These are phyloP conservation scores for Dioszegia crocea DNA, from an alignment of 768 basidiomycete species.

Conservation along the genomic window DNA sequence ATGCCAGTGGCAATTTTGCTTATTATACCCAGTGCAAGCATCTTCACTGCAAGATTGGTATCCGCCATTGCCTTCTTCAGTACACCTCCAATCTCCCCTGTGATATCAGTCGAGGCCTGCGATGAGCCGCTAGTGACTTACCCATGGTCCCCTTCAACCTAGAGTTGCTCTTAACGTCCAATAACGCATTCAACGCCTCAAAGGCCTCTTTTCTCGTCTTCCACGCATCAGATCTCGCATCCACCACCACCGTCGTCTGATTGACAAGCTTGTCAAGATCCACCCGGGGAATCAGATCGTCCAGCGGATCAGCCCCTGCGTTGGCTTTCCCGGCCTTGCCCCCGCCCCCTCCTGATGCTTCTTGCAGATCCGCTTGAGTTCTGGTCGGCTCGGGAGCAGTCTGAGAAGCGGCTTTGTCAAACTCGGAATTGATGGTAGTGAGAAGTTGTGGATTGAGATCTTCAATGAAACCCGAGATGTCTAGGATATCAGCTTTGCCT, in stretches of 20 bases:
- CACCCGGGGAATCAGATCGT: slow-evolving; percentile 91
- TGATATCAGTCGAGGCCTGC: slow-evolving; percentile 3
- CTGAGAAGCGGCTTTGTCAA: slow-evolving; percentile 81
- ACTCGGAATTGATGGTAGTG: slow-evolving; percentile 82
- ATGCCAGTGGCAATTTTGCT: slow-evolving; percentile 85
- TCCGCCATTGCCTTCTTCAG: slow-evolving; percentile 84
- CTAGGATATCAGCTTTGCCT: slow-evolving; percentile 53
- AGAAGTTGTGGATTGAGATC: slow-evolving; percentile 92
- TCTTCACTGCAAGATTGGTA: slow-evolving; percentile 90
- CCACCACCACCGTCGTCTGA: slow-evolving; percentile 73
- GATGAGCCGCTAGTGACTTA: too few species aligned
- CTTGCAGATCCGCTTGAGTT: slow-evolving; percentile 65
- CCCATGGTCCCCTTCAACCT: slow-evolving; percentile 86
- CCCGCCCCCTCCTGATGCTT: slow-evolving; percentile 54
- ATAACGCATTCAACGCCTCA: slow-evolving; percentile 71
- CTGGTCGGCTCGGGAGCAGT: slow-evolving; percentile 73
- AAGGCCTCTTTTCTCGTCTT: slow-evolving; percentile 94
- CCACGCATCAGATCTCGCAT: slow-evolving; percentile 90
- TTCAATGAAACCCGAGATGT: slow-evolving; percentile 84
- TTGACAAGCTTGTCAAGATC: slow-evolving; percentile 83
- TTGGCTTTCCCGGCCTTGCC: slow-evolving; percentile 54
- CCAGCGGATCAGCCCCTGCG: slow-evolving; percentile 65
- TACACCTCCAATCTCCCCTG: slow-evolving; percentile 84
- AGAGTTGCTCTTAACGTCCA: slow-evolving; percentile 89
- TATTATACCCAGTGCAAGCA: slow-evolving; percentile 82